phyloP scores from a whole-genome alignment of 129 eudicot genomes.

The Chrysanthemum lavandulifolium region DNA sequence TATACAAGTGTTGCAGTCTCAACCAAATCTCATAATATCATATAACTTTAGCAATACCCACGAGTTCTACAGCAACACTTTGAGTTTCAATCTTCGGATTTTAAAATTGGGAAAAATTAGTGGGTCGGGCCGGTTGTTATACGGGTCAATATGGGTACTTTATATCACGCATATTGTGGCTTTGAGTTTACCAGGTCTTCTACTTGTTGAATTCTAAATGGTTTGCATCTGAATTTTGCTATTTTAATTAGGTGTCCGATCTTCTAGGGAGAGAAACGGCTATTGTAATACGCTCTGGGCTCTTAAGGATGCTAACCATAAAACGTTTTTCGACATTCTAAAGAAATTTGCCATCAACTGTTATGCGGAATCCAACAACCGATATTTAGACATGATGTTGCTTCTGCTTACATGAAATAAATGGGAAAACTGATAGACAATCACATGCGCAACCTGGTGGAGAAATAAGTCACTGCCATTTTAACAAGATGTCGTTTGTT shows the following conservation, averaged over 20 bases:
- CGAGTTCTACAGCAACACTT: slow-evolving; percentile 88
- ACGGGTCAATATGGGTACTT: too few species aligned
- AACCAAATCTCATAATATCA: slow-evolving; percentile 79
- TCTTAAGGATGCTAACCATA: slow-evolving; percentile 91
- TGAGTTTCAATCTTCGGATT: slow-evolving; percentile 32
- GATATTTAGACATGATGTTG: slow-evolving; percentile 56
- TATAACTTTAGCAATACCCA: slow-evolving; percentile 85
- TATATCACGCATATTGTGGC: too few species aligned
- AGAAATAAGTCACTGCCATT: slow-evolving; percentile 72
- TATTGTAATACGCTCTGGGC: slow-evolving; percentile 81
- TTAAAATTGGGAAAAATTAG: too few species aligned
- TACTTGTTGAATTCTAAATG: neutral
- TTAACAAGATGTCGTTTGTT: slow-evolving; percentile 67
- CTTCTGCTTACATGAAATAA: slow-evolving; percentile 66
- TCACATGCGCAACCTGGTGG: slow-evolving; percentile 61
- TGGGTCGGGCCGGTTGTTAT: too few species aligned
- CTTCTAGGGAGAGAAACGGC: slow-evolving; percentile 92
- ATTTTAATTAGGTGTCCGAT: slow-evolving; percentile 68
- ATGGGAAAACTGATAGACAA: slow-evolving; percentile 65
- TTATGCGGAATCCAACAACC: slow-evolving; percentile 90
- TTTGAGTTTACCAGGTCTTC: too few species aligned
- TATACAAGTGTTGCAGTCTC: slow-evolving; percentile 97
- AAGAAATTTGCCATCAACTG: slow-evolving; percentile 92
- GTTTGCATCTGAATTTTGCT: slow-evolving; percentile 1
- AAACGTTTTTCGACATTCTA: slow-evolving; percentile 83